Conservation (phyloP, 78 protist species). For the Dictyostelium purpureum region DNA sequence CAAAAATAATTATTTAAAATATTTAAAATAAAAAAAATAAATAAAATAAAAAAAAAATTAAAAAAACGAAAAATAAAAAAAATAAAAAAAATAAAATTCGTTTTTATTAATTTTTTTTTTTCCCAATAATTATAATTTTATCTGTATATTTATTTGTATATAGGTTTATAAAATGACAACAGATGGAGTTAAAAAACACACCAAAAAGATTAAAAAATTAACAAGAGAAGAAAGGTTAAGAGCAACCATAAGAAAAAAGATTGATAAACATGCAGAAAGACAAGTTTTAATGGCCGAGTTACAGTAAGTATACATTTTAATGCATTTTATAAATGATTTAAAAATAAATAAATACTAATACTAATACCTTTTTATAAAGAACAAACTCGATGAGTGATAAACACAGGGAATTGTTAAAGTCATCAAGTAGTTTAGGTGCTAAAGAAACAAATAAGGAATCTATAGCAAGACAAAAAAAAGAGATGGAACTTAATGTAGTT, state of each 20-base stretch:
- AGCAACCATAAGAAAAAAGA: conserved; percentile 23
- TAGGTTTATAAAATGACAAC: conserved; percentile 37
- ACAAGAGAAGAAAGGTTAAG: conserved; percentile 52
- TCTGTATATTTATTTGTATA: too few species aligned
- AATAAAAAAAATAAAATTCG: too few species aligned
- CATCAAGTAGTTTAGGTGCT: conserved; percentile 32
- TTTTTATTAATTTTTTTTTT: too few species aligned
- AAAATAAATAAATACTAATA: not conserved
- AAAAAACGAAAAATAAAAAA: too few species aligned
- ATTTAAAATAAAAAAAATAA: too few species aligned
- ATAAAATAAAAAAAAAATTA: too few species aligned
- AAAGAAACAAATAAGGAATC: conserved; percentile 68
- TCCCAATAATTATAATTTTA: too few species aligned
- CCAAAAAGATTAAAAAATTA: not conserved
- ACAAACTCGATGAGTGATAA: conserved; percentile 40
- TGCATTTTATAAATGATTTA: not conserved
- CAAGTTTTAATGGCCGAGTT: conserved; percentile 33
- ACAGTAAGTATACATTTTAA: conserved; percentile 1
- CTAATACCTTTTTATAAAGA: not conserved
- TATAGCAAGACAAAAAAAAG: conserved; percentile 21
- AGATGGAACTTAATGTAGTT: not conserved
- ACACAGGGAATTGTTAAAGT: conserved; percentile 16
- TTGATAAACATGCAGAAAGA: conserved; percentile 64
- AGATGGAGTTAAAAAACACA: not conserved
- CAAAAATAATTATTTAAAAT: too few species aligned